Percentiles rank a stretch among this genome's conserved stretches.
Evolutionary conservation across 2,329 filamentous ascomycete species (phyloP).

Genomic region (Talaromyces sp.): DNA sequence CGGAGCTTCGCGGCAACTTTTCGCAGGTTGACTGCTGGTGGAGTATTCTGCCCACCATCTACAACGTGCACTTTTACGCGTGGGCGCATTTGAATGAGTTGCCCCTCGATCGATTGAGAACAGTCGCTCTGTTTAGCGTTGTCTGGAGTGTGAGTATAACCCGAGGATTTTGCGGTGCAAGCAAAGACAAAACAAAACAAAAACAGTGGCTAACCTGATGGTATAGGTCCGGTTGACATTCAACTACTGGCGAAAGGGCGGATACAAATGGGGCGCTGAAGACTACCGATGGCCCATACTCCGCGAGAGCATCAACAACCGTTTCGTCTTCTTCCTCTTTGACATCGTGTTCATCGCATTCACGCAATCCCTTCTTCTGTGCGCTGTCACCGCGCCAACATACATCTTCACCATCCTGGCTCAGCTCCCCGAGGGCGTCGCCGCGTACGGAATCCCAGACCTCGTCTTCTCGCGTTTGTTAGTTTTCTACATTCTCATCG

Average conservation of each 20-base stretch:
- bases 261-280: slow-evolving; percentile 82
- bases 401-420: slow-evolving; percentile 76
- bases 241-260: slow-evolving; percentile 96
- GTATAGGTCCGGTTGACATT: slow-evolving; percentile 72
- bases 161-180: not conserved
- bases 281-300: slow-evolving; percentile 91
- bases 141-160: slow-evolving; percentile 69
- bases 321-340: slow-evolving; percentile 77
- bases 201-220: not conserved
- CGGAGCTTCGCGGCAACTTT: slow-evolving; percentile 87
- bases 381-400: slow-evolving; percentile 70
- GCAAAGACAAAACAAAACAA: not conserved
- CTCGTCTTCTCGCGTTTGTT: slow-evolving; percentile 51
- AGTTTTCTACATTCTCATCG: slow-evolving; percentile 55
- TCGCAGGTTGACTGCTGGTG: slow-evolving; percentile 94
- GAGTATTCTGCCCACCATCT: slow-evolving; percentile 83
- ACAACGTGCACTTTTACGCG: slow-evolving; percentile 75
- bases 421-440: slow-evolving; percentile 51
- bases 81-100: slow-evolving; percentile 76
- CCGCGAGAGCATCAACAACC: slow-evolving; percentile 59
- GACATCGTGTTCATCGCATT: slow-evolving; percentile 88
- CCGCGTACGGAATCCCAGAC: slow-evolving; percentile 56
- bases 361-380: slow-evolving; percentile 76
- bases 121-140: slow-evolving; percentile 62
- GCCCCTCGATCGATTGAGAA: slow-evolving; percentile 65